Percentiles rank a stretch among this genome's conserved stretches.
Evolutionary conservation across 441 rosid species (phyloP).

Genomic region (Eruca vesicaria): DNA sequence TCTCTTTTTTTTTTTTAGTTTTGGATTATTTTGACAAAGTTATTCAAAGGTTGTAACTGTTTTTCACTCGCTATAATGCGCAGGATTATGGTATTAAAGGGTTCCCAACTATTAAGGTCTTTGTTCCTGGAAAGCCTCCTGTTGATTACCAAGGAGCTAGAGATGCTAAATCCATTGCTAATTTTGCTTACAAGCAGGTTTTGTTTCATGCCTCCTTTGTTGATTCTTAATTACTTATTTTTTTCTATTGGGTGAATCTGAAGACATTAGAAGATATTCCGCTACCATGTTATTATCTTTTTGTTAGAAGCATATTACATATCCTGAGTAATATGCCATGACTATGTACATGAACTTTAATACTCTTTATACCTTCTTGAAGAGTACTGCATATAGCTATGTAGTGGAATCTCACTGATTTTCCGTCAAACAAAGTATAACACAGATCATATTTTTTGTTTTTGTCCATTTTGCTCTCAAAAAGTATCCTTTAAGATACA

Average conservation of each 20-base stretch:
- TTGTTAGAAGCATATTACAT: not conserved
- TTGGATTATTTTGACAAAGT: too few relatives aligned
- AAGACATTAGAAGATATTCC: not conserved
- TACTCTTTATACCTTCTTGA: constrained; percentile 12
- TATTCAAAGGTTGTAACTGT: not conserved
- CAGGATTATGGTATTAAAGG: constrained; percentile 95
- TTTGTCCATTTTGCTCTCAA: not conserved
- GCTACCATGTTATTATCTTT: not conserved
- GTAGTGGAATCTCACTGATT: not conserved
- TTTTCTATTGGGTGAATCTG: not conserved
- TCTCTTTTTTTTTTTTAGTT: too few relatives aligned
- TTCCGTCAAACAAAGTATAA: not conserved
- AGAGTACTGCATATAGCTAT: not conserved
- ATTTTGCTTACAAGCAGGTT: constrained; percentile 87
- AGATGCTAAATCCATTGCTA: constrained; percentile 93
- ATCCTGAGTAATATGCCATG: not conserved
- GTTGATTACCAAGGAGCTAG: constrained; percentile 94
- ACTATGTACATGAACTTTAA: constrained; percentile 6
- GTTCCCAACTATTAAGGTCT: constrained; percentile 95
- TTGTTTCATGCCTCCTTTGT: constrained; percentile 15
- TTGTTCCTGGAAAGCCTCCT: constrained; percentile 90
- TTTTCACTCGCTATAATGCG: not conserved
- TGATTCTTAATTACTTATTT: constrained; percentile 2
- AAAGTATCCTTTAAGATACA: not conserved
- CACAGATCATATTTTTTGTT: not conserved